phyloP scores from a whole-genome alignment of 2,329 filamentous ascomycete species.

The Alternaria ventricosa region DNA sequence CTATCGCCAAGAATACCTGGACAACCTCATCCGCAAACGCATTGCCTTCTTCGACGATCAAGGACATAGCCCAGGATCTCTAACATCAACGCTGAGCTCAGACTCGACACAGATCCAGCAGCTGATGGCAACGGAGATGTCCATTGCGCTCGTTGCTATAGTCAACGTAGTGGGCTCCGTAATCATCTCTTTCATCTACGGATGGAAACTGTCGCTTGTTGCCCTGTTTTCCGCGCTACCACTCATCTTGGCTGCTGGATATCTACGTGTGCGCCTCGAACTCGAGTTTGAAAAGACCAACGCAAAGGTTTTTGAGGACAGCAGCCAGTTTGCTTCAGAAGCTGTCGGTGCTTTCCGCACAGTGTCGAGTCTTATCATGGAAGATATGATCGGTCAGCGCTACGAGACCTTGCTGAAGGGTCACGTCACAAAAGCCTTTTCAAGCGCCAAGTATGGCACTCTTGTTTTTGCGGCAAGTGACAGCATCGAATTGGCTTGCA shows the following conservation, averaged over 20 bases:
- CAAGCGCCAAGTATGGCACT: constrained; percentile 67
- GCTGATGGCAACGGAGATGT: constrained; percentile 68
- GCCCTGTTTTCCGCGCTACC: constrained; percentile 66
- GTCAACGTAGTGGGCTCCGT: constrained; percentile 71
- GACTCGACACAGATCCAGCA: constrained; percentile 68
- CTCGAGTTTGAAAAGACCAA: constrained; percentile 74
- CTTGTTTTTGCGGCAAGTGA: constrained; percentile 73
- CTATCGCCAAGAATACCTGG: constrained; percentile 67
- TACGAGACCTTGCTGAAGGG: constrained; percentile 65
- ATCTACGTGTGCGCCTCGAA: constrained; percentile 63
- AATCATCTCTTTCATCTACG: constrained; percentile 72
- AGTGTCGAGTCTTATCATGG: constrained; percentile 72
- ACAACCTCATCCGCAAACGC: constrained; percentile 65
- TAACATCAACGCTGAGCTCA: constrained; percentile 63
- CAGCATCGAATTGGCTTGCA: constrained; percentile 68
- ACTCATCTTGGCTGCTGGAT: constrained; percentile 57
- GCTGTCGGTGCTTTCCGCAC: constrained; percentile 77
- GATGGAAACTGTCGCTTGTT: constrained; percentile 78
- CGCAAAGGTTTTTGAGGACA: constrained; percentile 70
- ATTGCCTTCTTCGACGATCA: constrained; percentile 67
- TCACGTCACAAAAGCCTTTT: constrained; percentile 67
- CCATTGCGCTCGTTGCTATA: constrained; percentile 64
- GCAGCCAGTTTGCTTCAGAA: constrained; percentile 77
- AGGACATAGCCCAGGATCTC: constrained; percentile 65
- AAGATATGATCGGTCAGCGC: constrained; percentile 67